Evolutionary conservation across 345 rosid genomes (phyloP).

Genomic region (Erucastrum elatum): DNA sequence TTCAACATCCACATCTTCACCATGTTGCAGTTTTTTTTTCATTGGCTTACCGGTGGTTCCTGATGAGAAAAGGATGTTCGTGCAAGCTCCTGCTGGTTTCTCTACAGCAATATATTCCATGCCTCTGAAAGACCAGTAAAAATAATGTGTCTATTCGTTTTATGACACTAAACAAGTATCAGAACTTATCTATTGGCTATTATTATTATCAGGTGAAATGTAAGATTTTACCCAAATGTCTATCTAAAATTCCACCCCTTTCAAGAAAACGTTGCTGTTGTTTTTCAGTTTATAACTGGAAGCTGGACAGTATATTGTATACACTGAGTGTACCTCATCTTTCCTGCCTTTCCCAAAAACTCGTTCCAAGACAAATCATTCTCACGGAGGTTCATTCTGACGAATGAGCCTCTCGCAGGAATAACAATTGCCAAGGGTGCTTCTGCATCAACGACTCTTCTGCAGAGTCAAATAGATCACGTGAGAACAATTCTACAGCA

Average conservation of each 20-base stretch:
- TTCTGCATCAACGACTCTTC: constrained; percentile 84
- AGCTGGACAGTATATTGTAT: background rate
- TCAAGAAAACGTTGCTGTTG: background rate
- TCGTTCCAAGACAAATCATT: constrained; percentile 82
- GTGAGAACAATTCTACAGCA: constrained; percentile 35
- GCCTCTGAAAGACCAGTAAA: constrained; percentile 49
- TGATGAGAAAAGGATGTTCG: constrained; percentile 93
- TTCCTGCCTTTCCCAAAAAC: constrained; percentile 58
- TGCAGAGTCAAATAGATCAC: constrained; percentile 50
- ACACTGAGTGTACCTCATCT: constrained; percentile 50
- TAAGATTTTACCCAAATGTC: no score
- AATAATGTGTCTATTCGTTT: background rate
- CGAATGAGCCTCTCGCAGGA: constrained; percentile 55
- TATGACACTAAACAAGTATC: background rate
- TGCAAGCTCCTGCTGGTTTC: constrained; percentile 70
- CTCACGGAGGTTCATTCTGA: constrained; percentile 60
- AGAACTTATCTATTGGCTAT: background rate
- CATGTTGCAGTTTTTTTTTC: background rate
- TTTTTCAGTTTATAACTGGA: background rate
- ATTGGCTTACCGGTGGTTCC: constrained; percentile 86
- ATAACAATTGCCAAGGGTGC: constrained; percentile 83
- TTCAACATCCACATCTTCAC: constrained; percentile 14
- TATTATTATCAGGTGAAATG: background rate
- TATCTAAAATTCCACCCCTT: no score
- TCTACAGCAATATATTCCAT: constrained; percentile 71